Percentiles rank a stretch among this genome's conserved stretches.
Evolutionary conservation across 352 stramenopile genomes (phyloP).

Genomic region (Blastocystis sp.): DNA sequence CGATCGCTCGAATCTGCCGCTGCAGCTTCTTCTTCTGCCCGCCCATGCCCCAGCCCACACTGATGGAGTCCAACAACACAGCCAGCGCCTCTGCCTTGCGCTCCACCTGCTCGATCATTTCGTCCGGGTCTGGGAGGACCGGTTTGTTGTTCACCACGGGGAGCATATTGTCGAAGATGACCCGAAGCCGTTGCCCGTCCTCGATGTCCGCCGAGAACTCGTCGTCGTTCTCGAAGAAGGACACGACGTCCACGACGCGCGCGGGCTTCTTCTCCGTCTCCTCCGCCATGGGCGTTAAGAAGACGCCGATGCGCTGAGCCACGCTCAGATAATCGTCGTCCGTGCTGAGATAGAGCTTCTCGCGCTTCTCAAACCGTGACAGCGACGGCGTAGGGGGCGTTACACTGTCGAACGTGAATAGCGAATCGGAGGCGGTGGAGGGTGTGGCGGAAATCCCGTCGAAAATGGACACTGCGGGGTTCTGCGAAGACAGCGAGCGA

Average conservation of each 20-base stretch:
- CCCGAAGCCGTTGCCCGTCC: slow-evolving; percentile 12
- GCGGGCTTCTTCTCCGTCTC: not conserved
- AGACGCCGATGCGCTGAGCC: slow-evolving; percentile 2
- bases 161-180: slow-evolving; percentile 62
- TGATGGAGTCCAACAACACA: slow-evolving; percentile 16
- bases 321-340: not conserved
- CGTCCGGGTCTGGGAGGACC: slow-evolving; percentile 51
- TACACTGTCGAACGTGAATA: not conserved
- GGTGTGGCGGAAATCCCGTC: not conserved
- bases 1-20: not conserved
- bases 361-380: not conserved
- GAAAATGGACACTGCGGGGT: not conserved
- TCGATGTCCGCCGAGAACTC: slow-evolving; percentile 13
- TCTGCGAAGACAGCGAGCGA: not conserved
- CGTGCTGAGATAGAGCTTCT: not conserved
- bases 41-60: not conserved
- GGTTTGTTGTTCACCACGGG: slow-evolving; percentile 41
- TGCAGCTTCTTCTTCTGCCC: slow-evolving; percentile 38
- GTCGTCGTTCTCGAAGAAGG: slow-evolving; percentile 40
- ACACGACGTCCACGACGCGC: slow-evolving; percentile 7
- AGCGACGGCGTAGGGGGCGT: not conserved
- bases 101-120: slow-evolving; percentile 54
- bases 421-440: not conserved
- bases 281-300: not conserved
- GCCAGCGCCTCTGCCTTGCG: slow-evolving; percentile 29